A percentile compares a stretch with the other conserved stretches of the same genome.
phyloP scores from a whole-genome alignment of 2,329 filamentous ascomycete species.

The Arthrobotrys megalospora region DNA sequence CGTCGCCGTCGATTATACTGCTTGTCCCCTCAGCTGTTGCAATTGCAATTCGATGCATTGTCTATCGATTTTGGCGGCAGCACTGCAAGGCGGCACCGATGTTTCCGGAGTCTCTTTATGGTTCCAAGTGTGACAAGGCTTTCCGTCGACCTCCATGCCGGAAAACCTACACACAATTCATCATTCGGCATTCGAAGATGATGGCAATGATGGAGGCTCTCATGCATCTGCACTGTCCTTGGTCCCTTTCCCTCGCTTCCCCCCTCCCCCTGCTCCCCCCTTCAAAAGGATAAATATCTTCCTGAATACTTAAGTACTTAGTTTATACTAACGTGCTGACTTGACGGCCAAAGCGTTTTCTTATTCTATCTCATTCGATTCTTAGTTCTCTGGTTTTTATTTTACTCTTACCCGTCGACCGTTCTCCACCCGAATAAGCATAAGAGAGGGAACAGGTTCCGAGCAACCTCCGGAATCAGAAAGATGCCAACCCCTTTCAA shows the following conservation, averaged over 20 bases:
- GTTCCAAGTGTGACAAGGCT: not conserved
- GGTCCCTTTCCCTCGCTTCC: slow-evolving; percentile 22
- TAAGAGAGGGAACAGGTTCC: slow-evolving; percentile 14
- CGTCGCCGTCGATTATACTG: slow-evolving; percentile 5
- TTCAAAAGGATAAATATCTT: slow-evolving; percentile 14
- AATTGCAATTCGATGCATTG: not conserved
- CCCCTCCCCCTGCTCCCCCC: slow-evolving; percentile 17
- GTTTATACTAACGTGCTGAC: slow-evolving; percentile 12
- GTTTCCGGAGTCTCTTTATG: not conserved
- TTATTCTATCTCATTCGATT: slow-evolving; percentile 10
- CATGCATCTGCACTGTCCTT: slow-evolving; percentile 21
- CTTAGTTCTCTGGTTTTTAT: not conserved
- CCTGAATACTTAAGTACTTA: not conserved
- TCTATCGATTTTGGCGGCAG: not conserved
- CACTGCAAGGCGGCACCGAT: not conserved
- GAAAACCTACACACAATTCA: not conserved
- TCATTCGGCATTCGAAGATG: not conserved
- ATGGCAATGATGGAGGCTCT: slow-evolving; percentile 20
- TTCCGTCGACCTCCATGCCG: not conserved
- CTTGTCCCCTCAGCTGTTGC: not conserved
- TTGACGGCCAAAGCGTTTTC: slow-evolving; percentile 14
- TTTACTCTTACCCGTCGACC: not conserved
- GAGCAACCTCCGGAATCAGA: slow-evolving; percentile 20
- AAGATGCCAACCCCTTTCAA: slow-evolving; percentile 60
- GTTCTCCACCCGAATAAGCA: not conserved